Conservation (phyloP, 1,284 basidiomycete genomes). For the Malassezia japonica region DNA sequence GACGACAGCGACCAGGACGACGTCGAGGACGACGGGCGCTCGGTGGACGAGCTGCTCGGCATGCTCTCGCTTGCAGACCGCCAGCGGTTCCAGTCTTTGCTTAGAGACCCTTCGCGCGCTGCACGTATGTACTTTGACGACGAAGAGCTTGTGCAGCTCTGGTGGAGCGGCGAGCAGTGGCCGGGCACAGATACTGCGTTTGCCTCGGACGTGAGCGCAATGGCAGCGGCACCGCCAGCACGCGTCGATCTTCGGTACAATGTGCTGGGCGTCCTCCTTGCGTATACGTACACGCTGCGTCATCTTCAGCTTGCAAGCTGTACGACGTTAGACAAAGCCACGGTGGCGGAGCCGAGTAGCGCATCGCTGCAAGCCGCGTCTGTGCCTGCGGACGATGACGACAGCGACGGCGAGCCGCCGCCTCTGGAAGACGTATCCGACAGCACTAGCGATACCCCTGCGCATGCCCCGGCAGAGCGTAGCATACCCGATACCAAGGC, state of each 20-base stretch:
- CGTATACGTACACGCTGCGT: conserved; percentile 25
- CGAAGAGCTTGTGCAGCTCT: neutral
- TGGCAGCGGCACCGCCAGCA: no score
- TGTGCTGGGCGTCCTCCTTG: conserved; percentile 14
- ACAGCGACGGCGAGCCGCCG: conserved; percentile 7
- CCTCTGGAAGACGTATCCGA: conserved; percentile 2
- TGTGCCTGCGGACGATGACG: neutral
- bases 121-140: conserved; percentile 13
- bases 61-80: conserved; percentile 24
- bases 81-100: conserved; percentile 18
- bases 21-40: conserved; percentile 13
- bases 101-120: conserved; percentile 18
- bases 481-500: no score
- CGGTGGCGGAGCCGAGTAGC: neutral
- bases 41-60: conserved; percentile 21
- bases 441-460: neutral
- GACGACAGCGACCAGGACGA: conserved; percentile 16
- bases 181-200: neutral
- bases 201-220: neutral
- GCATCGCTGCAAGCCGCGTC: neutral
- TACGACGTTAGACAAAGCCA: no score
- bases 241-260: conserved; percentile 8
- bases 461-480: neutral
- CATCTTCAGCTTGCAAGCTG: conserved; percentile 23
- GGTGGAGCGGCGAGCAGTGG: neutral